Conservation (phyloP, 2,329 filamentous ascomycete species). For the Claviceps lovelessii region DNA sequence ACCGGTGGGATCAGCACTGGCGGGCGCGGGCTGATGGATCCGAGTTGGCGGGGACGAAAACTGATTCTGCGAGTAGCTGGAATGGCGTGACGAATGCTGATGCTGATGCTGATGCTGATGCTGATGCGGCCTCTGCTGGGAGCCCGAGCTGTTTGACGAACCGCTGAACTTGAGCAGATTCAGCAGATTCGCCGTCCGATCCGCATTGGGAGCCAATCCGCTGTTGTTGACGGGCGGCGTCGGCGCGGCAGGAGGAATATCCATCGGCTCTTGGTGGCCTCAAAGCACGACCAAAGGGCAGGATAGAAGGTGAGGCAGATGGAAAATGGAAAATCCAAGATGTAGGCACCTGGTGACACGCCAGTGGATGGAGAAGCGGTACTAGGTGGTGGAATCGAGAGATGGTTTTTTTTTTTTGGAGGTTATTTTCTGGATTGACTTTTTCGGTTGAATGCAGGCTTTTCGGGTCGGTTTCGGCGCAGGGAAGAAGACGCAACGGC, state of each 20-base stretch:
- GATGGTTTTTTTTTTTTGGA: no score
- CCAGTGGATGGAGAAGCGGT: neutral
- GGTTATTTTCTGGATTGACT: no score
- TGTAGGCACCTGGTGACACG: neutral
- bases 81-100: conserved; percentile 9
- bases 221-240: conserved; percentile 30
- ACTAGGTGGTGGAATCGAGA: neutral
- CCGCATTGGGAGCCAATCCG: conserved; percentile 24
- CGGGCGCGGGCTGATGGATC: conserved; percentile 43
- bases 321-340: conserved; percentile 1
- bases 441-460: neutral
- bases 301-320: neutral
- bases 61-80: conserved; percentile 10
- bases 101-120: conserved; percentile 13
- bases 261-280: conserved; percentile 18
- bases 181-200: conserved; percentile 41
- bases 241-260: conserved; percentile 38
- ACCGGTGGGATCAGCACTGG: conserved; percentile 40
- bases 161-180: conserved; percentile 48
- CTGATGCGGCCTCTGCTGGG: conserved; percentile 16
- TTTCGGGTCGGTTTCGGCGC: neutral
- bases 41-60: conserved; percentile 19
- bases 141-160: conserved; percentile 15
- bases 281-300: neutral
- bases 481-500: neutral